Evolutionary conservation across 129 eudicot genomes (phyloP), one percentile per base, ranked within the genome.

Genomic region (Scalesia atractyloides): DNA sequence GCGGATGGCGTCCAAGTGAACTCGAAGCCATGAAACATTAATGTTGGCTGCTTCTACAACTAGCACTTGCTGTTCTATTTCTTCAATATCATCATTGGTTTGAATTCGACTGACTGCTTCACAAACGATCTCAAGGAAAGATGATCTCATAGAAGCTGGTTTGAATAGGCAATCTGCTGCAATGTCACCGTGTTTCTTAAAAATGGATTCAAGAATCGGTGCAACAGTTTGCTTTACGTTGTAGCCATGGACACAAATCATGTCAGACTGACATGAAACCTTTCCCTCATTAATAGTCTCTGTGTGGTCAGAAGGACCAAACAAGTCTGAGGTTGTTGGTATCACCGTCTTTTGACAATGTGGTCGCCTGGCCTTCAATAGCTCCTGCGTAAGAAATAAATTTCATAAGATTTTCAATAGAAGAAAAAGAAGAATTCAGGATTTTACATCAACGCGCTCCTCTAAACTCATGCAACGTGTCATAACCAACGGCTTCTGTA

Each of bases 151-250:
- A 7, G 75, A 51, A 39, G 85, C 53, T 26, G 71, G 36, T 26
- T 72, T 71, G 66, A 46, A 66, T 17, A 52, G 3, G 43, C 81
- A 76, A 11, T 71, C 4, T 54, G 75, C 70, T 34, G 79, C 81
- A 34, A 81, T 81, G 59, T 81, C 79, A 22, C 82, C 85, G 10
- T 81, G 70, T 17, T 76, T 72, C 33, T 68, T 74, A 47, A 85
- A 63, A 34, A 82, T 82, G 53, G 89, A 63, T 34, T 50, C 65
- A 15, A 82, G 80, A 52, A 79, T 26, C 0, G 74, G 75, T 26
- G 80, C 86, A 67, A 20, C 67, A 34, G 57, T 57, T 47, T 72
- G 34, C 74, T 82, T 85, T 62, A 85, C 84, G 37, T 68, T 76
- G 80, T 82, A 85, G 36, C 84, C 82, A 16, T 64, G 68, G 2